A percentile compares a stretch with the other conserved stretches of the same genome.
Conservation (phyloP, 1,284 basidiomycete species). For the Athelia psychrophila region DNA sequence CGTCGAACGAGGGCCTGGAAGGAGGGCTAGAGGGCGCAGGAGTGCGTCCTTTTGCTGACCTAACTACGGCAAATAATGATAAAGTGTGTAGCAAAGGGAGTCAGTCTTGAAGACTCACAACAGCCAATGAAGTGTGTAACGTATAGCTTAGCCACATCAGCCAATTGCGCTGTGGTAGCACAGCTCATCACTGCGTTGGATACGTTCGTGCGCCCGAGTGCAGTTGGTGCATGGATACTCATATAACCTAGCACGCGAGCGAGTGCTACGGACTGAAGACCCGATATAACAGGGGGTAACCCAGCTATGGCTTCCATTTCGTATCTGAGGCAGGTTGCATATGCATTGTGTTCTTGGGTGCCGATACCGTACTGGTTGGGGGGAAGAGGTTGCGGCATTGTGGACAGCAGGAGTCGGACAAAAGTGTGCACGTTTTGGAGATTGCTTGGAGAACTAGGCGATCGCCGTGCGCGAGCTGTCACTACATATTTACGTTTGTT, state of each 20-base stretch:
- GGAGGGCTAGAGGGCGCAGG: neutral
- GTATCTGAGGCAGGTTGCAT: neutral
- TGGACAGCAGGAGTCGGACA: too few relatives aligned
- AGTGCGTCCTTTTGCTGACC: conserved; percentile 1
- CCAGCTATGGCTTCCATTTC: neutral
- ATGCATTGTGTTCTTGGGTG: neutral
- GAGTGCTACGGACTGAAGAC: neutral
- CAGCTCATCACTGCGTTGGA: neutral
- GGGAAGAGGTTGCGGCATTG: conserved; percentile 1
- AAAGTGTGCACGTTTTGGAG: too few relatives aligned
- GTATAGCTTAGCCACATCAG: neutral
- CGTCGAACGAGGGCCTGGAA: neutral
- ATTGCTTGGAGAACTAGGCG: too few relatives aligned
- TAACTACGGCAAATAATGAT: neutral
- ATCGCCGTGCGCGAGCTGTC: conserved; percentile 67
- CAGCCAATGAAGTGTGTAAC: neutral
- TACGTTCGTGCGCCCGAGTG: neutral
- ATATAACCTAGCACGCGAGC: conserved; percentile 1
- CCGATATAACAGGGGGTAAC: neutral
- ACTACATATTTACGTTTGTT: too few relatives aligned
- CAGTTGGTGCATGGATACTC: neutral
- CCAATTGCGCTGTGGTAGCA: neutral
- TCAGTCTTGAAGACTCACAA: conserved; percentile 26
- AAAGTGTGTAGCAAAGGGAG: neutral
- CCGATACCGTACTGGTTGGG: neutral